phyloP scores from a whole-genome alignment of 2,329 filamentous ascomycete species.

The Clonostachys solani region DNA sequence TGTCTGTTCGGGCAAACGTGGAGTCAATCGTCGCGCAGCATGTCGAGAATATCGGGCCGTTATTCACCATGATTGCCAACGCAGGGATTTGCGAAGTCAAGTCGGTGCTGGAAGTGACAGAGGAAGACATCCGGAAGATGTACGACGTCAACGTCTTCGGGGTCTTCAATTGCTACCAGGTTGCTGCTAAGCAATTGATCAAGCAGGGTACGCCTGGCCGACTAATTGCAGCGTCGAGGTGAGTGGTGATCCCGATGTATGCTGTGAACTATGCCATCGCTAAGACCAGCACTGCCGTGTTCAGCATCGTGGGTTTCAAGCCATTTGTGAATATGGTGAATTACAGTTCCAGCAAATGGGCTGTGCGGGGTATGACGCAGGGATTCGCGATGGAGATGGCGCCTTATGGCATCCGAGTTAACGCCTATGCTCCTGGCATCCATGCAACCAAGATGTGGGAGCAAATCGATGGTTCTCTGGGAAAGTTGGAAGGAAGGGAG shows the following conservation, averaged over 20 bases:
- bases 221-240: no score
- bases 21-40: constrained; percentile 41
- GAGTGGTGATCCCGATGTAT: background rate
- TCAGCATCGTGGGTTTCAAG: constrained; percentile 19
- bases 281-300: constrained; percentile 47
- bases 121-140: constrained; percentile 53
- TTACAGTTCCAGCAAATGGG: constrained; percentile 63
- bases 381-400: constrained; percentile 65
- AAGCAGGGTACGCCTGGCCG: constrained; percentile 40
- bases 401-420: constrained; percentile 59
- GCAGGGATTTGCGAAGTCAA: constrained; percentile 59
- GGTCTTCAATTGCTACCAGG: constrained; percentile 60
- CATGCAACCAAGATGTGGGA: constrained; percentile 68
- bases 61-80: constrained; percentile 49
- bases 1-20: constrained; percentile 51
- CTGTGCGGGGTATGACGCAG: constrained; percentile 62
- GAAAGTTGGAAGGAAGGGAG: constrained; percentile 36
- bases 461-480: constrained; percentile 53
- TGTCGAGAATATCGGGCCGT: constrained; percentile 47
- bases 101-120: constrained; percentile 47
- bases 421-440: constrained; percentile 64
- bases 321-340: constrained; percentile 54
- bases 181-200: constrained; percentile 63
- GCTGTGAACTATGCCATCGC: constrained; percentile 49
- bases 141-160: constrained; percentile 63